Base-by-base conservation (phyloP, 768 basidiomycete species). In the Inosperma sp. region DNA sequence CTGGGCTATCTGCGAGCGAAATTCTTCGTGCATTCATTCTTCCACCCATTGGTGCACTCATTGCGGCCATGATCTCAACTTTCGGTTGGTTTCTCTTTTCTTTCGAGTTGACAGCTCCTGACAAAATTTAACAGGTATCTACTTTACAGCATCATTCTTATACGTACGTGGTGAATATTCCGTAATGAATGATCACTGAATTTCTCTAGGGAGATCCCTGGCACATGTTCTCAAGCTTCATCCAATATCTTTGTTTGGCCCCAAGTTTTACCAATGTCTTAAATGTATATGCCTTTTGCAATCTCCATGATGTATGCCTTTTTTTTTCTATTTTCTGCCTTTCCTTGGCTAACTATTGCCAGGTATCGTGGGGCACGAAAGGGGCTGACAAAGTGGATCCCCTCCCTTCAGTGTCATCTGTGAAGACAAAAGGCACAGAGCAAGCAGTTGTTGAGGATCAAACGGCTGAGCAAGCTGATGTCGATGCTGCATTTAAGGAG, bases 281-380 rank as follows among this genome's bases (percentile, higher is more conserved):
- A 59, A 95, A 95, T 68, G 89, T 94, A 30, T 97, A 97, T 65
- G 93, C 94, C 1, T 97, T 97, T 76, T 96, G 93, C 71, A 96
- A 96, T 70, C 72, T 96, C 68, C 92, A 92, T 65, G 93, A 93
- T 67, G 88, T 88, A 54, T 39, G 77, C 66, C 2, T 42, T 43
- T 49, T 21, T 36, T 27, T 39, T 23, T 29, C 49, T 17, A 26
- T 23, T 14, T 37, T 31, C n/a, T 25, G 23, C 49, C 35, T 22
- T 39, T 41, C 45, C 23, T 27, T 29, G 33, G 37, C 25, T 55
- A 17, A 35, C 34, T 29, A 48, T 47, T 55, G 31, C 17, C 53
- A 86, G 81, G 86, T 91, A 16, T 89, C 86, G 12, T 94, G 93
- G 93, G 93, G 93, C 69, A 95, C 93, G 8, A 93, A 94, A 71